These are phyloP conservation scores for Candida berthetii DNA, from an alignment of 805 yeast genomes.

Conservation along the genomic window DNA sequence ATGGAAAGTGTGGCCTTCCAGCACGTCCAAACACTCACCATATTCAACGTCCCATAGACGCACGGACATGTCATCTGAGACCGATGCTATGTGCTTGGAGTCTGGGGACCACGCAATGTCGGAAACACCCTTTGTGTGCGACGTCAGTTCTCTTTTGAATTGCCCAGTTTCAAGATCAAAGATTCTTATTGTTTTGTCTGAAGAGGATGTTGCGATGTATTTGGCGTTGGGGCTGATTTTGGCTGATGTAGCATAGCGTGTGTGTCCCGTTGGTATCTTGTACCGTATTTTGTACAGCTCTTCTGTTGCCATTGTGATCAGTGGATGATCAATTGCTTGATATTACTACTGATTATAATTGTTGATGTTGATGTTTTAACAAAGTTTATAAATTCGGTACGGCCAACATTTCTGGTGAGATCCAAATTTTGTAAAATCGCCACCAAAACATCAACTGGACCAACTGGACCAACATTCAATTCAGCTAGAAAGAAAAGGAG, in stretches of 20 bases:
- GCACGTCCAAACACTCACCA: conserved; percentile 40
- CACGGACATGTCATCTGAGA: conserved; percentile 79
- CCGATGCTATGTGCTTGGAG: conserved; percentile 67
- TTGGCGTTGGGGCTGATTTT: conserved; percentile 58
- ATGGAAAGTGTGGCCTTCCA: conserved; percentile 75
- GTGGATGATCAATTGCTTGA: too few species aligned
- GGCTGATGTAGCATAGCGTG: conserved; percentile 33
- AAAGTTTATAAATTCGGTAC: neutral
- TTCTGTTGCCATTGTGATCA: neutral
- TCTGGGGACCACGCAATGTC: conserved; percentile 77
- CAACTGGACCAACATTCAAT: neutral
- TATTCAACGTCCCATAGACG: conserved; percentile 60
- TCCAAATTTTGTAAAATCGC: neutral
- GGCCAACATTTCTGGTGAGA: neutral
- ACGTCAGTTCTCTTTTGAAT: conserved; percentile 29
- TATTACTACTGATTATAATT: neutral
- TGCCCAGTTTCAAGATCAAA: conserved; percentile 41
- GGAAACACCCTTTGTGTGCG: conserved; percentile 69
- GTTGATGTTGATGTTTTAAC: neutral
- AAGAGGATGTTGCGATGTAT: conserved; percentile 49
- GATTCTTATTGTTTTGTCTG: conserved; percentile 53
- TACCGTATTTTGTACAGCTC: conserved; percentile 1
- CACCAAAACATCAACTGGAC: neutral
- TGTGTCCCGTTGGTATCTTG: conserved; percentile 2
- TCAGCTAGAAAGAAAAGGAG: too few species aligned